Percentiles rank a stretch among this genome's conserved stretches.
Conservation (phyloP, 768 basidiomycete species). For the Russula griseocarnosa region DNA sequence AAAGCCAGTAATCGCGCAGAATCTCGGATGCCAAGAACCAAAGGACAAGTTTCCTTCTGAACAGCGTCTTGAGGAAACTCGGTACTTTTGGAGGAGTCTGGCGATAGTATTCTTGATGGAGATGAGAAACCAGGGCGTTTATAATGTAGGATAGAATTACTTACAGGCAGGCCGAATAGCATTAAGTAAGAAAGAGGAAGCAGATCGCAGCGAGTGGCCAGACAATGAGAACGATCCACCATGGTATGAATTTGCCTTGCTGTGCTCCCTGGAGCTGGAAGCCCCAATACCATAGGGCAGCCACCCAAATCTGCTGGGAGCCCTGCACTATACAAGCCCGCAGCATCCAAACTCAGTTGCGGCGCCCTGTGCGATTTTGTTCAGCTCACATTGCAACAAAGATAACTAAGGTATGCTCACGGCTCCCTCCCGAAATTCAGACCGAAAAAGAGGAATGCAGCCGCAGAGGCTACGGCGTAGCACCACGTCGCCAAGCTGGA, state of each 20-base stretch:
- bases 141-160: conserved; percentile 27
- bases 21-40: conserved; percentile 95
- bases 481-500: conserved; percentile 82
- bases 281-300: conserved; percentile 96
- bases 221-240: conserved; percentile 76
- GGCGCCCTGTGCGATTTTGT: conserved; percentile 56
- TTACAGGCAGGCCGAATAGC: conserved; percentile 78
- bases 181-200: conserved; percentile 78
- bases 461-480: conserved; percentile 90
- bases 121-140: conserved; percentile 21
- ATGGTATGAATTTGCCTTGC: conserved; percentile 59
- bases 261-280: conserved; percentile 60
- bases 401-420: conserved; percentile 39
- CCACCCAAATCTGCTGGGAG: conserved; percentile 93
- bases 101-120: conserved; percentile 67
- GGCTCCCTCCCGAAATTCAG: conserved; percentile 97
- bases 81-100: conserved; percentile 95
- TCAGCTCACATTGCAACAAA: conserved; percentile 18
- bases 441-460: conserved; percentile 90
- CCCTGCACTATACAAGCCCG: conserved; percentile 93
- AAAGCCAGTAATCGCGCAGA: conserved; percentile 89
- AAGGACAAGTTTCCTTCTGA: conserved; percentile 85
- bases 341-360: conserved; percentile 93
- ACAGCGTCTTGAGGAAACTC: conserved; percentile 83
- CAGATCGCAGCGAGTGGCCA: conserved; percentile 81